Evolutionary conservation across 371 early-diverging fungal species (phyloP), one percentile per base, ranked within the genome.

Genomic region (Mortierella sp.): DNA sequence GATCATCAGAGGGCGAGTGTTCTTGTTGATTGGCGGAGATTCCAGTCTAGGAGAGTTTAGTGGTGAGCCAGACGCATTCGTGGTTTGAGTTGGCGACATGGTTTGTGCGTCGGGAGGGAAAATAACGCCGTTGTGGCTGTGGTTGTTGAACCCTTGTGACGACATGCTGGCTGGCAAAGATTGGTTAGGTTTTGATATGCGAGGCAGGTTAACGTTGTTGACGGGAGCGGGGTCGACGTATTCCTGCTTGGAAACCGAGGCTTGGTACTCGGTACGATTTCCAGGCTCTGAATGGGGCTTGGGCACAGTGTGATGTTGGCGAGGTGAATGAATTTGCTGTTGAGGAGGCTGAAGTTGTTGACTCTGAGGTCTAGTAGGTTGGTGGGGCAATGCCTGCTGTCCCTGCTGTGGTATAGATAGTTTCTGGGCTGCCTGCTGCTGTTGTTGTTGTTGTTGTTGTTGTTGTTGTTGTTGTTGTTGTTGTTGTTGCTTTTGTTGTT

Each of bases 21-120:
- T 80, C 46, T 59, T 79, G 75, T 76, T 79, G 6, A 83, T 80
- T 3, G 55, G 53, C 14, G 83, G 80, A 2, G 83, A 76, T 9
- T 69, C 40, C 16, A 69, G 43, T 48, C 50, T 55, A 19, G 72
- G 57, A 19, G 70, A 46, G 11, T 55, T 50, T 8, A 71, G 24
- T 0, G 64, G 28, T 26, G 67, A 61, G 1, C 48, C 28, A 5
- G 73, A 51, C 6, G 78, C 16, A 43, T 57, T 64, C 14, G 34
- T 28, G 44, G 74, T 6, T 26, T 71, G 70, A 6, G 57, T 73
- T 14, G 74, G 51, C 6, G 79, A 57, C 31, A 48, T 31, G 14
- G 19, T n/a, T 28, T 75, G 71, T 43, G 55, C n/a, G 16, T 73
- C 64, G 34, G 5, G 67, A 10, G 79, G 74, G 57, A 74, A 70